Conservation (phyloP, 2,329 filamentous ascomycete genomes). For the Colletotrichum endophyticum region DNA sequence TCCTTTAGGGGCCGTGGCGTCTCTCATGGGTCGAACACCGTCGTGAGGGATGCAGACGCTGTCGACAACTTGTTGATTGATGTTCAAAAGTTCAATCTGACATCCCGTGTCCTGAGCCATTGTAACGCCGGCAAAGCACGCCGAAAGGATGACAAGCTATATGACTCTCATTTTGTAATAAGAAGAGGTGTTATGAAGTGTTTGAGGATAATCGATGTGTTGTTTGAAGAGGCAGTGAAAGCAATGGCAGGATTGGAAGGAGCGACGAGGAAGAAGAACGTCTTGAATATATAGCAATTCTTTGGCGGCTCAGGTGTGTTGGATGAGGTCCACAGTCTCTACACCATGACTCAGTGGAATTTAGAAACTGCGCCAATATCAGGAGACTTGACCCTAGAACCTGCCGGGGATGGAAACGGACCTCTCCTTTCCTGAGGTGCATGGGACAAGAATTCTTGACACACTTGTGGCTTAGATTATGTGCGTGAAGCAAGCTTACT, state of each 20-base stretch:
- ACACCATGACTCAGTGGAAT: background rate
- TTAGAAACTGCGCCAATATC: background rate
- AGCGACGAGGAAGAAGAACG: background rate
- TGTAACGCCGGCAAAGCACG: background rate
- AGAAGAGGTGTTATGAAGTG: background rate
- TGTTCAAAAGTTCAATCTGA: background rate
- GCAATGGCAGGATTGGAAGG: accelerated
- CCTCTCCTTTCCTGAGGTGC: background rate
- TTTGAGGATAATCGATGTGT: background rate
- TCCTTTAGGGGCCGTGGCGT: background rate
- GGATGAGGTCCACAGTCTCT: background rate
- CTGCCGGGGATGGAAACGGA: background rate
- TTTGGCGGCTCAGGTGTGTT: background rate
- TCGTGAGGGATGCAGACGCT: background rate
- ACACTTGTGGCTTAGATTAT: background rate
- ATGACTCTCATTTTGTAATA: background rate
- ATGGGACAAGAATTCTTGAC: background rate
- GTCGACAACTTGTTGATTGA: background rate
- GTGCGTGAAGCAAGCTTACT: background rate
- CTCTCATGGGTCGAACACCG: background rate
- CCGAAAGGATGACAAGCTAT: background rate
- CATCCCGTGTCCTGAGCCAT: background rate
- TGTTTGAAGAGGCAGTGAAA: background rate
- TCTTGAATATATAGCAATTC: background rate
- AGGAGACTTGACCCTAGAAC: background rate